Conservation (phyloP, 768 basidiomycete genomes). For the Boletus pseudopeckii region DNA sequence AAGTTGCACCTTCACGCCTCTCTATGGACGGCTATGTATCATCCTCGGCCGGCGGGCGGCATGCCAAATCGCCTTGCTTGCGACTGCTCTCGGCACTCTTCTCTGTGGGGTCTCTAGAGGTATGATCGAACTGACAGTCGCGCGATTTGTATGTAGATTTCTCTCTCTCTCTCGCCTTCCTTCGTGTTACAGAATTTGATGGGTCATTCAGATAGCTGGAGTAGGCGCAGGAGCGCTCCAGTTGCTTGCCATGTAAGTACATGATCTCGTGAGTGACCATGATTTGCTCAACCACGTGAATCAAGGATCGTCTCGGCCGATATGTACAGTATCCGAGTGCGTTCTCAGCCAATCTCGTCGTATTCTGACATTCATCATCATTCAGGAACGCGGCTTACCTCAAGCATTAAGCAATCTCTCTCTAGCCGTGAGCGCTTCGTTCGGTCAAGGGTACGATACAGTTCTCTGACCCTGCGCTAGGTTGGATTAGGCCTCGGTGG, state of each 20-base stretch:
- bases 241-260: conserved; percentile 9
- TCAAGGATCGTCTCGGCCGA: conserved; percentile 13
- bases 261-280: neutral
- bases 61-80: conserved; percentile 12
- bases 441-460: neutral
- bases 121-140: conserved; percentile 11
- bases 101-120: conserved; percentile 8
- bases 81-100: conserved; percentile 8
- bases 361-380: neutral
- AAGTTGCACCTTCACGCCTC: conserved; percentile 16
- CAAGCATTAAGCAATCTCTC: conserved; percentile 44
- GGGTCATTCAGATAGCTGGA: conserved; percentile 8
- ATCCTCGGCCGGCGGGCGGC: conserved; percentile 13
- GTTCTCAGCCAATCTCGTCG: neutral
- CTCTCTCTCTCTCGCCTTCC: neutral
- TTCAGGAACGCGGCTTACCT: conserved; percentile 4
- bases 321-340: conserved; percentile 10
- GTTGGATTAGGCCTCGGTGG: conserved; percentile 14
- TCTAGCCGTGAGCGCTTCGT: conserved; percentile 2
- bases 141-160: conserved; percentile 11
- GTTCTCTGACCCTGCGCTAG: neutral
- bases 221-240: conserved; percentile 11
- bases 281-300: neutral
- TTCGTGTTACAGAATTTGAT: neutral
- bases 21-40: conserved; percentile 17